Base-by-base conservation (phyloP, 2,329 filamentous ascomycete genomes). In the Helotiales sp. region DNA sequence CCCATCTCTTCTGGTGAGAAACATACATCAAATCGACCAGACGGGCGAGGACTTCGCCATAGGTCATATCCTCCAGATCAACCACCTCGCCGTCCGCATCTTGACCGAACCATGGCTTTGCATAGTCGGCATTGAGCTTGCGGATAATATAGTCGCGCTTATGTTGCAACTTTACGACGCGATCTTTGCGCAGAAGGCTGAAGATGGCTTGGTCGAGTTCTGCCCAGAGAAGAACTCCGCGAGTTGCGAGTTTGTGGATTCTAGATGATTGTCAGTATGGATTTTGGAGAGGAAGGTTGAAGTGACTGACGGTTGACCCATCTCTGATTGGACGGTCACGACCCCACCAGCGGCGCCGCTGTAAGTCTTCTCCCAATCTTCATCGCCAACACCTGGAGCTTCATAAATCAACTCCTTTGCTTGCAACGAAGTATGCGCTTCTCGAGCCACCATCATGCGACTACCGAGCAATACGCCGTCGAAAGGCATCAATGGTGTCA, bases 221-320 rank as follows among this genome's bases (percentile, higher is more conserved):
- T 51, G 91, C 87, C 93, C 93, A 98, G 79, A 98, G 96, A 52
- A 84, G 78, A 44, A 98, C 91, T 81, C 93, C 93, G 55, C 93
- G 89, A 40, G 93, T 98, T 19, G 93, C 93, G 58, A 98, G 84
- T 80, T 97, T 97, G 80, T 98, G 93, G 59, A 98, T 98, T 2
- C n/a, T n/a, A n/a, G n/a, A n/a, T n/a, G n/a, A n/a, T n/a, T n/a
- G n/a, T n/a, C n/a, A n/a, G n/a, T n/a, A n/a, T n/a, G n/a, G n/a
- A n/a, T n/a, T n/a, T n/a, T n/a, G n/a, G n/a, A n/a, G n/a, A n/a
- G n/a, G n/a, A n/a, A n/a, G n/a, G n/a, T n/a, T n/a, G n/a, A n/a
- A n/a, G n/a, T n/a, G n/a, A n/a, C n/a, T n/a, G n/a, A n/a, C n/a
- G 93, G 93, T 79, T 98, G 93, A 40, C 93, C 93, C 93, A 98